Evolutionary conservation across 331 rosid genomes (phyloP).

Genomic region (Saraca asoca): DNA sequence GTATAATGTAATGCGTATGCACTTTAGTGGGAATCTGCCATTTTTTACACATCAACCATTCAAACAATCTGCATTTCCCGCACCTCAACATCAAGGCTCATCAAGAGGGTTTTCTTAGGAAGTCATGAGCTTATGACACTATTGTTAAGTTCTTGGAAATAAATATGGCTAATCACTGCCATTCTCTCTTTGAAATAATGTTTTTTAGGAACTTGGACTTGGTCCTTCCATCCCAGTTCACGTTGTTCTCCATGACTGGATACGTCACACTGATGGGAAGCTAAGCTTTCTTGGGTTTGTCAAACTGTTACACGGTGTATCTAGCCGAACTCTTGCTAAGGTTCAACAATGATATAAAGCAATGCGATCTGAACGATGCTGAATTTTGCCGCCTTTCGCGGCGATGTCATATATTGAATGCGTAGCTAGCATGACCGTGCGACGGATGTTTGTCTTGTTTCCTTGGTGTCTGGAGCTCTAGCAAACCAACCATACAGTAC

Average conservation of each 20-base stretch:
- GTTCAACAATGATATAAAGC: slow-evolving; percentile 48
- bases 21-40: not conserved
- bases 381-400: slow-evolving; percentile 21
- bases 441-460: slow-evolving; percentile 12
- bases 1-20: not conserved
- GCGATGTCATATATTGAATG: slow-evolving; percentile 26
- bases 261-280: slow-evolving; percentile 97
- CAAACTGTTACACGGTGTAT: slow-evolving; percentile 84
- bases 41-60: not conserved
- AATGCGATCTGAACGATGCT: slow-evolving; percentile 19
- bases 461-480: slow-evolving; percentile 34
- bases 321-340: slow-evolving; percentile 78
- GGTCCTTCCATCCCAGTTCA: slow-evolving; percentile 99
- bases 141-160: slow-evolving; percentile 8
- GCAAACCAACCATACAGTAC: slow-evolving; percentile 23
- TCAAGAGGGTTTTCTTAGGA: not conserved
- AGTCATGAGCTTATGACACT: not conserved
- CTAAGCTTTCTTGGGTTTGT: slow-evolving; percentile 97
- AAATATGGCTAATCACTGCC: slow-evolving; percentile 28
- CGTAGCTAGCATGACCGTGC: slow-evolving; percentile 26
- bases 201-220: slow-evolving; percentile 86
- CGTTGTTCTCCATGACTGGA: slow-evolving; percentile 96
- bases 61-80: not conserved
- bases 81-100: not conserved
- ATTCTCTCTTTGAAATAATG: slow-evolving; percentile 24